phyloP scores from a whole-genome alignment of 129 eudicot species.

The Artemisia tridentata region DNA sequence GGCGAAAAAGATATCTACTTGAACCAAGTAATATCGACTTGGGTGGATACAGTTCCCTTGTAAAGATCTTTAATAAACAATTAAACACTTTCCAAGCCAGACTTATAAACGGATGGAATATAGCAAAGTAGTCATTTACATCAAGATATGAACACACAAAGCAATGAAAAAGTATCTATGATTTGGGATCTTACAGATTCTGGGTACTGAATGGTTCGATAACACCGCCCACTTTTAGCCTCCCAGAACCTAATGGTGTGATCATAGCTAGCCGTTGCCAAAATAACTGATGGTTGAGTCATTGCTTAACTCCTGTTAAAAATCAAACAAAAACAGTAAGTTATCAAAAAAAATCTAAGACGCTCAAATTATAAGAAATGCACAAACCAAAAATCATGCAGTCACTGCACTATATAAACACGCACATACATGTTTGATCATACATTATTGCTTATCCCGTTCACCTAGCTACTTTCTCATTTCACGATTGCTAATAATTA shows the following conservation, averaged over 20 bases:
- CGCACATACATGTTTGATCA: too few relatives aligned
- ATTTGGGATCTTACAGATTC: conserved; percentile 67
- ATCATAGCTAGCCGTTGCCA: conserved; percentile 99
- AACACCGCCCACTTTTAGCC: conserved; percentile 87
- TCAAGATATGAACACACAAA: conserved; percentile 11
- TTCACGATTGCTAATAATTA: too few relatives aligned
- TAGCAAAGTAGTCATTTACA: background rate
- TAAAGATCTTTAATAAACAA: conserved; percentile 1
- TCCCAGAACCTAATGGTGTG: conserved; percentile 99
- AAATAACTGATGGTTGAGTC: conserved; percentile 85
- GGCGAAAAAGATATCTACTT: conserved; percentile 17
- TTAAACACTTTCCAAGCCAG: background rate
- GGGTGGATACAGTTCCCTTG: background rate
- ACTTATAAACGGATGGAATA: background rate
- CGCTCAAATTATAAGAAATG: too few relatives aligned
- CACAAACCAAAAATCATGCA: too few relatives aligned
- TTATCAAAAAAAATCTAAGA: background rate
- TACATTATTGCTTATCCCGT: too few relatives aligned
- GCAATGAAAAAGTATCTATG: background rate
- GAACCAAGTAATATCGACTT: background rate
- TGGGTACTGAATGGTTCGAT: conserved; percentile 93
- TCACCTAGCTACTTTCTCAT: too few relatives aligned
- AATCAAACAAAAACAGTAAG: conserved; percentile 15
- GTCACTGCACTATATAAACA: too few relatives aligned
- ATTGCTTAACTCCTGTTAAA: conserved; percentile 35